A percentile compares a stretch with the other conserved stretches of the same genome.
Evolutionary conservation across 2,329 filamentous ascomycete genomes (phyloP).

Genomic region (Phyllosticta paracitricarpa): DNA sequence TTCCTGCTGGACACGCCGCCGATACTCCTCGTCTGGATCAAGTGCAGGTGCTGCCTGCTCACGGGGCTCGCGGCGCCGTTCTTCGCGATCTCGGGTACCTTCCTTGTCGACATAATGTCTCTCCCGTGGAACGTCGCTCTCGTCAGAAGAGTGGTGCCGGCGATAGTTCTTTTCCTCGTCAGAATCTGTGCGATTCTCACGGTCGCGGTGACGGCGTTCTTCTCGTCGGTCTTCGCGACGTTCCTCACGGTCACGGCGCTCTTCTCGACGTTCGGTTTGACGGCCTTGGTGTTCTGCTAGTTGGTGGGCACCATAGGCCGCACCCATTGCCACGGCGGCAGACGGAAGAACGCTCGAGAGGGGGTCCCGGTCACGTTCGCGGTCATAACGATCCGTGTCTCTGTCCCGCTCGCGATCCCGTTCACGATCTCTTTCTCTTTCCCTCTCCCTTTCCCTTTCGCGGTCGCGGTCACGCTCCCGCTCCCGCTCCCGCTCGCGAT

Average conservation of each 20-base stretch:
- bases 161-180: conserved; percentile 20
- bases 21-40: conserved; percentile 43
- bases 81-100: conserved; percentile 21
- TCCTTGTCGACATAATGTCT: conserved; percentile 24
- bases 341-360: conserved; percentile 12
- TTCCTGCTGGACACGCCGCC: conserved; percentile 37
- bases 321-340: conserved; percentile 19
- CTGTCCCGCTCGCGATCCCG: conserved; percentile 13
- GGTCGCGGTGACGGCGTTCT: conserved; percentile 1
- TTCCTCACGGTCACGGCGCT: conserved; percentile 11
- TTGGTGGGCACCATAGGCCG: conserved; percentile 8
- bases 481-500: conserved; percentile 1
- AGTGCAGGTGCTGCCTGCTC: conserved; percentile 21
- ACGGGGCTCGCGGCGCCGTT: conserved; percentile 17
- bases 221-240: conserved; percentile 7
- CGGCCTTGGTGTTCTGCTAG: conserved; percentile 14
- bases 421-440: conserved; percentile 9
- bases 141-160: conserved; percentile 23
- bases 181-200: background rate
- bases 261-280: background rate
- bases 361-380: conserved; percentile 13
- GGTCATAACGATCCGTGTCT: conserved; percentile 22
- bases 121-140: conserved; percentile 21
- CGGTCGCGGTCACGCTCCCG: background rate
- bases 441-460: conserved; percentile 13